phyloP scores from a whole-genome alignment of 441 rosid genomes.

The Gossypium lobatum region DNA sequence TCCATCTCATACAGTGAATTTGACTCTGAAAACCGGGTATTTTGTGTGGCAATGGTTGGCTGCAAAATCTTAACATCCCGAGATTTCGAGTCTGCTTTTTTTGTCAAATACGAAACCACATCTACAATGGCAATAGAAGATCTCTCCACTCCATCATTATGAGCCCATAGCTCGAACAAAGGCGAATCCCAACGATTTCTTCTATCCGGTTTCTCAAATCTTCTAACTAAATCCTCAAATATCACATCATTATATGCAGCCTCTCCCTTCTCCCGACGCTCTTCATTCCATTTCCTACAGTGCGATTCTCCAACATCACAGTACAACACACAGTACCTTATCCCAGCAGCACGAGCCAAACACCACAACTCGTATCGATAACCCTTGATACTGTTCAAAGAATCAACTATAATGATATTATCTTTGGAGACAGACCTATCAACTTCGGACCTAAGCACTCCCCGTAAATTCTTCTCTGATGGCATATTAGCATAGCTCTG shows the following conservation, averaged over 20 bases:
- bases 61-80: conserved; percentile 71
- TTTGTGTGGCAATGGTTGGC: conserved; percentile 87
- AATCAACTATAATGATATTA: conserved; percentile 70
- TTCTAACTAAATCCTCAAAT: conserved; percentile 67
- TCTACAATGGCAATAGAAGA: conserved; percentile 57
- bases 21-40: conserved; percentile 57
- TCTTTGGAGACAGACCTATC: conserved; percentile 94
- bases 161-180: conserved; percentile 67
- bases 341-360: conserved; percentile 81
- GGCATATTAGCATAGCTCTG: conserved; percentile 85
- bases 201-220: conserved; percentile 87
- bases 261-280: conserved; percentile 55
- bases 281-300: conserved; percentile 73
- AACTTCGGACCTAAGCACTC: conserved; percentile 87
- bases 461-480: conserved; percentile 84
- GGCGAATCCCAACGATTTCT: conserved; percentile 97
- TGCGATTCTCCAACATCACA: conserved; percentile 62
- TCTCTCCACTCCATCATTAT: conserved; percentile 47
- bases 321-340: conserved; percentile 69
- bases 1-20: conserved; percentile 83
- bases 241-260: conserved; percentile 53
- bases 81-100: conserved; percentile 62
- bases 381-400: conserved; percentile 91
- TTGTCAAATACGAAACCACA: conserved; percentile 74
- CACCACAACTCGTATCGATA: conserved; percentile 96